phyloP scores from a whole-genome alignment of 2,329 filamentous ascomycete species.

The Venturiaceae sp. region DNA sequence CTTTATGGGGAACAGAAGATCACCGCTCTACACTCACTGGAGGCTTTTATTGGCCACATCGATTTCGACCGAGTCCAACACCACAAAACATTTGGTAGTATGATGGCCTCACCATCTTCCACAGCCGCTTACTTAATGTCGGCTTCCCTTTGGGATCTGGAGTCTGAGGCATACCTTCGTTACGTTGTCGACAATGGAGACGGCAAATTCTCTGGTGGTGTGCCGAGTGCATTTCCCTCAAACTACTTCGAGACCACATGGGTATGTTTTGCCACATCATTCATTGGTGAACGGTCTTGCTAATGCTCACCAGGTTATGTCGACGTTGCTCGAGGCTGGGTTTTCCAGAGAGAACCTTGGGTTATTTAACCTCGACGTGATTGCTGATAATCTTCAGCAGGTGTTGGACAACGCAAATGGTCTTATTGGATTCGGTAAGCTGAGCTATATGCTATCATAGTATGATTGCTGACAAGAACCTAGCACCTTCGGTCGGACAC shows the following conservation, averaged over 20 bases:
- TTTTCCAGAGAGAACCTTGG: background rate
- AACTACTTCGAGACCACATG: slow-evolving; percentile 20
- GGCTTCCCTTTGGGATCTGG: slow-evolving; percentile 20
- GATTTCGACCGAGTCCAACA: slow-evolving; percentile 27
- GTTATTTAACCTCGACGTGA: background rate
- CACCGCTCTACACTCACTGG: slow-evolving; percentile 27
- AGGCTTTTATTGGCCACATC: slow-evolving; percentile 26
- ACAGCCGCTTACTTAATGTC: slow-evolving; percentile 30
- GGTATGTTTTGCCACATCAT: slow-evolving; percentile 10
- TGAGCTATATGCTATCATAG: background rate
- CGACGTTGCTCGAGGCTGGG: background rate
- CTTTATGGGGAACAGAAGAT: slow-evolving; percentile 12
- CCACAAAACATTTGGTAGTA: slow-evolving; percentile 21
- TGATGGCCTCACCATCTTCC: slow-evolving; percentile 30
- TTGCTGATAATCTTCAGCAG: background rate
- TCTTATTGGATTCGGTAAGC: background rate
- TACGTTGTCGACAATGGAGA: slow-evolving; percentile 9
- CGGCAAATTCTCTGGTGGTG: slow-evolving; percentile 11
- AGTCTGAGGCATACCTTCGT: slow-evolving; percentile 22
- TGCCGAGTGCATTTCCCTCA: slow-evolving; percentile 20
- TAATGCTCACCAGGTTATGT: background rate
- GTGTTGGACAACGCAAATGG: background rate
- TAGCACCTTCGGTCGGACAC: slow-evolving; percentile 10
- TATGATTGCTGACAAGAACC: background rate
- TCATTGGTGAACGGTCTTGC: background rate